Evolutionary conservation across 345 rosid genomes (phyloP).

Genomic region (Pistacia atlantica): DNA sequence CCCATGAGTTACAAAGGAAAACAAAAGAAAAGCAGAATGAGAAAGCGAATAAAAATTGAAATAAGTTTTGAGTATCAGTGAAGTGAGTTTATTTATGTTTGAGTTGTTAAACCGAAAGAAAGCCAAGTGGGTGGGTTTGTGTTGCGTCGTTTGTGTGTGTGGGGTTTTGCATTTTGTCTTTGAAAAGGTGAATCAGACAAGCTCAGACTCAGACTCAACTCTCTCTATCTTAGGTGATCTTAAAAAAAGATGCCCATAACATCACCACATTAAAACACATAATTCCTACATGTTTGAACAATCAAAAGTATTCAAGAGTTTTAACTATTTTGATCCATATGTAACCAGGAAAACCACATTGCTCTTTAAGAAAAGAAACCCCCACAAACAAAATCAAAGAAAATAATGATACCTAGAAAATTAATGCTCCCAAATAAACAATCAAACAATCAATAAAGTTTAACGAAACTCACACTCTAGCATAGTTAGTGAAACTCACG

Average conservation of each 20-base stretch:
- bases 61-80: neutral
- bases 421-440: neutral
- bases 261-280: neutral
- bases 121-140: neutral
- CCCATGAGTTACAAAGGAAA: constrained; percentile 48
- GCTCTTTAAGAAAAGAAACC: neutral
- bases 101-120: too few species aligned
- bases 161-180: too few species aligned
- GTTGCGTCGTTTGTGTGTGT: too few species aligned
- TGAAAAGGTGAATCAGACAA: neutral
- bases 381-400: neutral
- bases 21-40: too few species aligned
- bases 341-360: neutral
- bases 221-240: too few species aligned
- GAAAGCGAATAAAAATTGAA: neutral
- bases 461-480: neutral
- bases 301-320: neutral
- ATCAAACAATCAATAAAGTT: neutral
- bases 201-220: neutral
- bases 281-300: neutral
- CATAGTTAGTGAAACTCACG: neutral
- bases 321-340: neutral
- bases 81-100: too few species aligned
- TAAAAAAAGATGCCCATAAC: too few species aligned
- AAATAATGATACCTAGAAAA: too few species aligned